A percentile compares a stretch with the other conserved stretches of the same genome.
These are phyloP conservation scores for Chimonanthus praecox DNA, from an alignment of 164 flowering plant species.

Conservation along the genomic window DNA sequence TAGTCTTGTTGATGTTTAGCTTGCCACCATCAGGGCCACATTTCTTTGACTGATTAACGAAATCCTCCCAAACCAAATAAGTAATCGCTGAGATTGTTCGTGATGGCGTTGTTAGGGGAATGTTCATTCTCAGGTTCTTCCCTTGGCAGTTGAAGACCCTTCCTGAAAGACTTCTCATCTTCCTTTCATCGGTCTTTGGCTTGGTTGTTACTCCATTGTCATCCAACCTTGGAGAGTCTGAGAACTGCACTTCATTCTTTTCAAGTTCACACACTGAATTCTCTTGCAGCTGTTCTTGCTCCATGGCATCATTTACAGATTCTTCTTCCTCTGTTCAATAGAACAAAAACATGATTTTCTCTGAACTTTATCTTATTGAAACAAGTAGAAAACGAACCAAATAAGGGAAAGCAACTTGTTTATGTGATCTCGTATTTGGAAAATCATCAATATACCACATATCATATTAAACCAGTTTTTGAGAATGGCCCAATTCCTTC, in stretches of 20 bases:
- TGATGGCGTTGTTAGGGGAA: constrained; percentile 82
- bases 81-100: constrained; percentile 75
- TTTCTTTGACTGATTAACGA: constrained; percentile 63
- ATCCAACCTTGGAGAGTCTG: constrained; percentile 39
- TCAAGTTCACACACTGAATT: constrained; percentile 31
- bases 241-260: constrained; percentile 27
- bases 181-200: constrained; percentile 45
- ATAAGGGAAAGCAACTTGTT: too few species aligned
- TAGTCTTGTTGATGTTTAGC: constrained; percentile 62
- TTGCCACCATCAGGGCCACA: constrained; percentile 45
- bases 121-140: constrained; percentile 60
- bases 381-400: too few species aligned
- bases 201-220: constrained; percentile 41
- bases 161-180: constrained; percentile 42
- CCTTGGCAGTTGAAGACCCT: constrained; percentile 60
- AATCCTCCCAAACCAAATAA: constrained; percentile 72
- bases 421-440: too few species aligned
- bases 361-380: too few species aligned
- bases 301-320: constrained; percentile 38
- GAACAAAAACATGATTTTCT: too few species aligned
- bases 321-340: constrained; percentile 41
- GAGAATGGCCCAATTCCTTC: too few species aligned
- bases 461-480: too few species aligned
- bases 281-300: constrained; percentile 46
- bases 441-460: too few species aligned